Evolutionary conservation across 306 rosid genomes (phyloP).

Genomic region (Trifolium dubium): DNA sequence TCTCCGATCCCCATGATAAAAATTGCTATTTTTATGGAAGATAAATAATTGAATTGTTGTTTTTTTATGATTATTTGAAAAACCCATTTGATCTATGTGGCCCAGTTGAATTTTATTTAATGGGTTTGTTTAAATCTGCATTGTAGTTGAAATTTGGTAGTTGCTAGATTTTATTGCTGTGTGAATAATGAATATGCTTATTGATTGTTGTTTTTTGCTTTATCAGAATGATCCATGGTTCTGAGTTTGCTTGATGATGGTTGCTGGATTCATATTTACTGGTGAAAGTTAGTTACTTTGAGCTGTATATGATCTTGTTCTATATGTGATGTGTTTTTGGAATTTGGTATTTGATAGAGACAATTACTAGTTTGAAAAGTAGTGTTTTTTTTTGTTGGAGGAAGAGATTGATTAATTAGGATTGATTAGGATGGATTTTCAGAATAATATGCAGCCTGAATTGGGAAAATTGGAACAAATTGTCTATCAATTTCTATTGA

Average conservation of each 20-base stretch:
- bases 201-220: slow-evolving; percentile 36
- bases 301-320: slow-evolving; percentile 28
- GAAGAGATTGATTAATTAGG: slow-evolving; percentile 43
- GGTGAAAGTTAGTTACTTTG: slow-evolving; percentile 37
- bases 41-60: slow-evolving; percentile 4
- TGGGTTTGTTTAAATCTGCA: slow-evolving; percentile 44
- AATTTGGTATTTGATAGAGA: slow-evolving; percentile 28
- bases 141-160: slow-evolving; percentile 41
- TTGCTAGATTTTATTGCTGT: neutral
- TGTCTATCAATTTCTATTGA: slow-evolving; percentile 74
- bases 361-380: slow-evolving; percentile 15
- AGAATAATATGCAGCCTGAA: slow-evolving; percentile 68
- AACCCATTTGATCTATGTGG: slow-evolving; percentile 42
- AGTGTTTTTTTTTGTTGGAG: slow-evolving; percentile 40
- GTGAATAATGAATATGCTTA: slow-evolving; percentile 12
- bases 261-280: slow-evolving; percentile 28
- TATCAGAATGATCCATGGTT: slow-evolving; percentile 41
- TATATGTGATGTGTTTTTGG: slow-evolving; percentile 21
- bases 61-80: slow-evolving; percentile 35
- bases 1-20: slow-evolving; percentile 30
- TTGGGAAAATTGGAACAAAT: slow-evolving; percentile 76
- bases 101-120: slow-evolving; percentile 34
- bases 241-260: slow-evolving; percentile 25
- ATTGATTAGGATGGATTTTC: slow-evolving; percentile 66
- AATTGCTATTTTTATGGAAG: neutral